phyloP scores from a whole-genome alignment of 257 asterid genomes.

The Cynanchum wilfordii region DNA sequence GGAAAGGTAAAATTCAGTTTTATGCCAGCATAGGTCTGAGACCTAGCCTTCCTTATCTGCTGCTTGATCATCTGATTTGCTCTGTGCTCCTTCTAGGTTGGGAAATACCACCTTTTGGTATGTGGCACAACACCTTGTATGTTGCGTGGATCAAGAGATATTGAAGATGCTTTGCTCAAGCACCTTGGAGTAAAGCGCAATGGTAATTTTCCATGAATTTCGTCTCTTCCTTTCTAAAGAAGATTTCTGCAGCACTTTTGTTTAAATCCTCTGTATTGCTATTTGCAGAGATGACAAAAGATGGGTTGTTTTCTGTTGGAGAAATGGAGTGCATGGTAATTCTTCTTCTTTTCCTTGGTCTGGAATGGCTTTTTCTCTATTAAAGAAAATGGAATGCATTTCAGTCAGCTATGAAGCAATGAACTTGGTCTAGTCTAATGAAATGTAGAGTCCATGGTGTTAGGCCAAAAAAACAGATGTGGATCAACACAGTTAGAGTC shows the following conservation, averaged over 20 bases:
- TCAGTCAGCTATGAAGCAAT: slow-evolving; percentile 8
- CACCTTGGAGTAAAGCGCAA: slow-evolving; percentile 97
- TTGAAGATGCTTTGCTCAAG: slow-evolving; percentile 76
- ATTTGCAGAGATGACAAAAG: slow-evolving; percentile 91
- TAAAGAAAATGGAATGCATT: background rate
- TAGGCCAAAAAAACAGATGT: background rate
- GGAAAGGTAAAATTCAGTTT: slow-evolving; percentile 51
- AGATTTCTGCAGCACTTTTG: slow-evolving; percentile 13
- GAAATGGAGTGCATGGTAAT: slow-evolving; percentile 99
- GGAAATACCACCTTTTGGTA: slow-evolving; percentile 94
- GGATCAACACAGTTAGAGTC: background rate
- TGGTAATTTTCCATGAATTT: slow-evolving; percentile 43
- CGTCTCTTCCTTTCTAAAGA: background rate
- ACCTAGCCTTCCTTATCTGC: slow-evolving; percentile 1
- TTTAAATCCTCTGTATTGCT: slow-evolving; percentile 18
- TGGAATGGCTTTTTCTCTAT: background rate
- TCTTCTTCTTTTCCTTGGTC: background rate
- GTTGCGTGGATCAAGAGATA: slow-evolving; percentile 94
- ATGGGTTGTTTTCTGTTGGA: slow-evolving; percentile 97
- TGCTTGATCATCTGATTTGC: slow-evolving; percentile 17
- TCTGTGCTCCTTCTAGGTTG: slow-evolving; percentile 52
- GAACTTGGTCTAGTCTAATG: background rate
- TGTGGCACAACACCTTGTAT: slow-evolving; percentile 99
- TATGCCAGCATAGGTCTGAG: slow-evolving; percentile 7
- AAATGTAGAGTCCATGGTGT: background rate